Base-by-base conservation (phyloP, 495 filamentous ascomycete genomes). In the Talaromyces proteolyticus region DNA sequence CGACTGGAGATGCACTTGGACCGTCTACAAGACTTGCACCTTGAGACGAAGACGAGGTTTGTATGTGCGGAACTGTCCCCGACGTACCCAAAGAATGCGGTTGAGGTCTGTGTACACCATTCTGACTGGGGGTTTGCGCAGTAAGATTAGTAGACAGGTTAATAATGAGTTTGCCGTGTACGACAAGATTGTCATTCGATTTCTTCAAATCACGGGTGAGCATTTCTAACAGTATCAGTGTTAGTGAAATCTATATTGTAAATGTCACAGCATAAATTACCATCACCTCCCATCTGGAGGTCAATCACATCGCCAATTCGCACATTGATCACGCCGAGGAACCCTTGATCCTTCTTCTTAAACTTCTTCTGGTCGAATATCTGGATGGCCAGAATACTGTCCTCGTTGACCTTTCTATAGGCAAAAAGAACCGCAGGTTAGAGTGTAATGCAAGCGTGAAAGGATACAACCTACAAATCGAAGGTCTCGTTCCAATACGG, bases 331-430 rank as follows among this genome's bases (percentile, higher is more conserved):
- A 98, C 93, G 34, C 93, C 93, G 18, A 98, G 80, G 58, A 98
- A 98, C 1, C 93, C 93, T 65, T 98, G 93, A 59, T 97, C 93
- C 88, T 97, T 98, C 79, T 98, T 98, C 75, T 98, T 98, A 75
- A 97, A 98, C 68, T 98, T 98, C 76, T 96, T 97, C 67, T 98
- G 93, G 65, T 98, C 93, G 60, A 98, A 98, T 42, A 98, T 95
- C 65, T 98, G 93, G 38, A 98, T 90, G 17, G 92, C 91, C 18
- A 98, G 80, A 57, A 97, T 96, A 62, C 90, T 95, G 57, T 95
- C 91, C 60, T 97, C 93, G 43, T 82, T 88, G 49, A 86, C 92
- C 66, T 76, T 76, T 72, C 91, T 96, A 63, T 46, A 44, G 20
- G 7, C 38, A 6, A 42, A 41, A 21, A 53, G 8, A 23, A 1